phyloP scores from a whole-genome alignment of 805 yeast species.

The Barnettozyma californica region DNA sequence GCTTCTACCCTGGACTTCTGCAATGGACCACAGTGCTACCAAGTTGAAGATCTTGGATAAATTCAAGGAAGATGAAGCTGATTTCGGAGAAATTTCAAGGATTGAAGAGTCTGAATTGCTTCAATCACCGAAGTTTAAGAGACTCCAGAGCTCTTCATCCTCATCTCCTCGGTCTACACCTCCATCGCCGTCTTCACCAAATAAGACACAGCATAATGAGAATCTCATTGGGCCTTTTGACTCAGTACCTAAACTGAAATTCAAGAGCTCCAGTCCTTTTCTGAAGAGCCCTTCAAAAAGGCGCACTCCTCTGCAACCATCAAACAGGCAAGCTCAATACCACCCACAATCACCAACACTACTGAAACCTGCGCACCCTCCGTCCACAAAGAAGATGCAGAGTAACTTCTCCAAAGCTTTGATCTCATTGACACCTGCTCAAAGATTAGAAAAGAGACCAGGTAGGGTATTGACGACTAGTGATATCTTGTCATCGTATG shows the following conservation, averaged over 20 bases:
- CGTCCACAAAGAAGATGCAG: conserved; percentile 2
- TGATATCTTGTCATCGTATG: conserved; percentile 35
- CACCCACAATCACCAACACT: not conserved
- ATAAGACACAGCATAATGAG: conserved; percentile 10
- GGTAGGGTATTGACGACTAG: conserved; percentile 25
- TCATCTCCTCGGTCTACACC: conserved; percentile 16
- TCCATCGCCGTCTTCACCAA: conserved; percentile 13
- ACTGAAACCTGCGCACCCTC: not conserved
- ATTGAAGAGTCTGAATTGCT: conserved; percentile 24
- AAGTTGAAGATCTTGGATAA: conserved; percentile 19
- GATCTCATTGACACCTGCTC: conserved; percentile 43
- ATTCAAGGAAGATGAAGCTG: conserved; percentile 22
- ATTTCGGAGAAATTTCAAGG: conserved; percentile 19
- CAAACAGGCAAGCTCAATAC: conserved; percentile 7
- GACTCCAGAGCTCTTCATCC: conserved; percentile 20
- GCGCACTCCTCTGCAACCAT: conserved; percentile 13
- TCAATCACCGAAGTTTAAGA: conserved; percentile 23
- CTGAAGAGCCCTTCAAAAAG: conserved; percentile 22
- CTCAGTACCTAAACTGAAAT: conserved; percentile 20
- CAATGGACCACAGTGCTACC: conserved; percentile 16
- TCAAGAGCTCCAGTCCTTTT: conserved; percentile 10
- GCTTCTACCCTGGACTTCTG: not conserved
- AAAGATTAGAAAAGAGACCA: conserved; percentile 39
- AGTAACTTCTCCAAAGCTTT: not conserved
- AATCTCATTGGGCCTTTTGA: conserved; percentile 12